Conservation (phyloP, 2,329 filamentous ascomycete species). For the Ceratocystis cacaofunesta region DNA sequence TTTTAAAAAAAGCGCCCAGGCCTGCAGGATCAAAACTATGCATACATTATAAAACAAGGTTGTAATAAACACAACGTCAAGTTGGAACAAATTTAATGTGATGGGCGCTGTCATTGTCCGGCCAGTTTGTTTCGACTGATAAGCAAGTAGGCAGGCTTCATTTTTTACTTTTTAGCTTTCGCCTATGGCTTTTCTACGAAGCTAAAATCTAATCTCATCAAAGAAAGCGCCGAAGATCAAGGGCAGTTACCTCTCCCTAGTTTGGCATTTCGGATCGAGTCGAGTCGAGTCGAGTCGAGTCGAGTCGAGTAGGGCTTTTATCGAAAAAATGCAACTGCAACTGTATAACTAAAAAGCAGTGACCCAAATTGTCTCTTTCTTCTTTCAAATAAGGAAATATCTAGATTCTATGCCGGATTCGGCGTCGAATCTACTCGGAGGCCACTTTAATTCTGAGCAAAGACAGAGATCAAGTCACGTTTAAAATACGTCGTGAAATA, state of each 20-base stretch:
- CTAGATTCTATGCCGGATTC: not conserved
- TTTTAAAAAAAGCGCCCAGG: not conserved
- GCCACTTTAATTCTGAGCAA: not conserved
- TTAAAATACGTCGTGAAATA: not conserved
- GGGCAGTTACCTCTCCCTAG: not conserved
- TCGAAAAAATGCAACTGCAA: not conserved
- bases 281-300: no score
- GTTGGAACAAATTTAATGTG: no score
- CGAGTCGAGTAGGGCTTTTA: not conserved
- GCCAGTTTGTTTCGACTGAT: not conserved
- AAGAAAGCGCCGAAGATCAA: not conserved
- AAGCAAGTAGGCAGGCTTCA: not conserved
- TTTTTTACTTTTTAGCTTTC: no score
- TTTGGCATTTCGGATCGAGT: not conserved
- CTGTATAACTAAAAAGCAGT: not conserved
- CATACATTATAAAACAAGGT: no score
- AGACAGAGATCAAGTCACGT: not conserved
- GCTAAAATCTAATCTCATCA: not conserved
- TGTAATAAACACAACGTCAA: no score
- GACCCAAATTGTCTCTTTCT: not conserved
- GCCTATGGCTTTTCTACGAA: no score
- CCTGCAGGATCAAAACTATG: no score
- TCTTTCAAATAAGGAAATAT: not conserved
- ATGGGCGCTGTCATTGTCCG: no score
- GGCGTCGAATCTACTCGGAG: not conserved